Percentiles rank a stretch among this genome's conserved stretches.
Conservation (phyloP, 2,329 filamentous ascomycete genomes). For the Raffaelea albimanens region DNA sequence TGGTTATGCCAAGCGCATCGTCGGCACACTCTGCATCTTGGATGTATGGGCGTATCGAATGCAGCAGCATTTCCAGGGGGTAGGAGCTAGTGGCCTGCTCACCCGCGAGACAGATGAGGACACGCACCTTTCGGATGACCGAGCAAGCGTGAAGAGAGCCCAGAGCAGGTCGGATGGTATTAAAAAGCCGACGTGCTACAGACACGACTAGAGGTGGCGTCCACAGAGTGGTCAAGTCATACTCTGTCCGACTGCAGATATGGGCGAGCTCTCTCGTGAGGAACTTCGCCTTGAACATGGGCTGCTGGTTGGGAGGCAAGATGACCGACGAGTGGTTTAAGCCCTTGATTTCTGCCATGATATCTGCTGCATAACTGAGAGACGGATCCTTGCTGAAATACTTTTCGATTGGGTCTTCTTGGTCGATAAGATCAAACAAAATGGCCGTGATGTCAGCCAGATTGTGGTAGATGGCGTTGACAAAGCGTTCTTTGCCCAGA, state of each 20-base stretch:
- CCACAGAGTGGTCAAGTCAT: constrained; percentile 60
- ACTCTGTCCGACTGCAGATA: constrained; percentile 63
- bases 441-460: constrained; percentile 70
- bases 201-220: constrained; percentile 64
- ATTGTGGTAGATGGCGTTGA: constrained; percentile 52
- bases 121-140: constrained; percentile 74
- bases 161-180: constrained; percentile 71
- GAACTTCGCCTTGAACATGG: constrained; percentile 71
- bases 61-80: constrained; percentile 81
- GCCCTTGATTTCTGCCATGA: constrained; percentile 58
- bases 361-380: constrained; percentile 51
- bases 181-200: constrained; percentile 67
- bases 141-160: constrained; percentile 82
- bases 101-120: constrained; percentile 72
- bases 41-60: constrained; percentile 68
- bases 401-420: constrained; percentile 65
- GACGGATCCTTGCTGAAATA: constrained; percentile 50
- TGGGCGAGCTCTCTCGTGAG: constrained; percentile 67
- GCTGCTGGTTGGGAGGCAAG: constrained; percentile 74
- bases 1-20: constrained; percentile 77
- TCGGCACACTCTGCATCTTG: constrained; percentile 81
- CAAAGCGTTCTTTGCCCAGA: constrained; percentile 58
- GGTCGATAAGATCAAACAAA: constrained; percentile 68
- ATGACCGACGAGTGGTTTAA: constrained; percentile 56
- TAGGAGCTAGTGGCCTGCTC: constrained; percentile 66